Conservation (phyloP, 495 filamentous ascomycete genomes). For the Neurospora intermedia region DNA sequence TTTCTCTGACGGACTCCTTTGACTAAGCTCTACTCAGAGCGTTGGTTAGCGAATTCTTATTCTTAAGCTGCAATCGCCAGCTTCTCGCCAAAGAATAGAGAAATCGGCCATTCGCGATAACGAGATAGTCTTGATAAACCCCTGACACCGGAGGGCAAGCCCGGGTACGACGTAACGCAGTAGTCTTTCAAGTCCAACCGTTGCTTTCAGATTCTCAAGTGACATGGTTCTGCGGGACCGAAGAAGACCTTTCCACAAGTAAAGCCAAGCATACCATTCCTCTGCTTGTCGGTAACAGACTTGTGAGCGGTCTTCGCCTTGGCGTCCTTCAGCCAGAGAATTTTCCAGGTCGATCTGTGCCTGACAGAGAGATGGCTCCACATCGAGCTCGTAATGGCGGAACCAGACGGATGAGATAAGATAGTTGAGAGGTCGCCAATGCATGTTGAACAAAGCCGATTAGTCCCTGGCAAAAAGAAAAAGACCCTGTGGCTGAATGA, state of each 20-base stretch:
- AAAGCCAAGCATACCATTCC: not conserved
- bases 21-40: not conserved
- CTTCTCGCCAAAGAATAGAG: not conserved
- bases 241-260: not conserved
- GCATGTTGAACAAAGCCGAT: not conserved
- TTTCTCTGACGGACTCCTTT: not conserved
- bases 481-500: not conserved
- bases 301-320: not conserved
- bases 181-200: constrained; percentile 13
- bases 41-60: not conserved
- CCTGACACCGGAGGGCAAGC: constrained; percentile 3
- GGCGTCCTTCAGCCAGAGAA: not conserved
- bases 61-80: not conserved
- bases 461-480: not conserved
- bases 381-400: not conserved
- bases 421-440: not conserved
- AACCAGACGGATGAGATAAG: not conserved
- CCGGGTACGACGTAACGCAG: constrained; percentile 12
- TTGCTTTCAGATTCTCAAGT: not conserved
- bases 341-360: not conserved
- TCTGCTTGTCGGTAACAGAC: not conserved
- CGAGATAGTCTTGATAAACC: not conserved
- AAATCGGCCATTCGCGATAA: not conserved
- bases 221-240: not conserved
- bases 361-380: not conserved